Conservation (phyloP, 306 rosid genomes). For the Casuarina equisetifolia region DNA sequence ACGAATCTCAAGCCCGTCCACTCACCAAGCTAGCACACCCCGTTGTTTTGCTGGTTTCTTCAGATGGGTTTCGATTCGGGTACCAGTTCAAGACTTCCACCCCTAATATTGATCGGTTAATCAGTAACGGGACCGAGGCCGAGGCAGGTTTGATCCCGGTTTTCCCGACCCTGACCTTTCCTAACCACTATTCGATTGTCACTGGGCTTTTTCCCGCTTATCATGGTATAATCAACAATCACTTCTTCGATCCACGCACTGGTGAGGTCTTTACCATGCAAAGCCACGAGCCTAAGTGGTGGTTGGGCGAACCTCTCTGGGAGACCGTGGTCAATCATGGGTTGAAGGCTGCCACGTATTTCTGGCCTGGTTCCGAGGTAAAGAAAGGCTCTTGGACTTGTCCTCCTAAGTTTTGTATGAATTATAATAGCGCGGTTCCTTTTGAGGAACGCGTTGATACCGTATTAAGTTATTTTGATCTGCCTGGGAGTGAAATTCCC, state of each 20-base stretch:
- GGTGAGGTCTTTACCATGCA: conserved; percentile 71
- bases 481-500: conserved; percentile 70
- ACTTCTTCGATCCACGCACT: conserved; percentile 66
- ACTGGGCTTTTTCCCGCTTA: conserved; percentile 93
- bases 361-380: conserved; percentile 99
- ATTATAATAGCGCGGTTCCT: conserved; percentile 69
- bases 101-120: conserved; percentile 70
- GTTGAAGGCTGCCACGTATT: conserved; percentile 70
- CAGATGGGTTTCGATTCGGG: conserved; percentile 94
- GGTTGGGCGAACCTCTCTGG: conserved; percentile 98
- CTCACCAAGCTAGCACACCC: conserved; percentile 65
- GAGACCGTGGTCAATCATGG: conserved; percentile 83
- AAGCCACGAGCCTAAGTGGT: conserved; percentile 90
- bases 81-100: conserved; percentile 84
- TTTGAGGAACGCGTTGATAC: conserved; percentile 83
- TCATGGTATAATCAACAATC: conserved; percentile 88
- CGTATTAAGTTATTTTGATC: conserved; percentile 61
- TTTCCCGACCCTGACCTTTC: conserved; percentile 87
- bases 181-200: conserved; percentile 87
- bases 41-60: conserved; percentile 69
- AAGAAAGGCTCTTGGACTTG: conserved; percentile 89
- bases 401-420: conserved; percentile 45
- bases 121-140: conserved; percentile 85
- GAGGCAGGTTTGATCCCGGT: conserved; percentile 83
- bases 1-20: conserved; percentile 45